A percentile compares a stretch with the other conserved stretches of the same genome.
Conservation (phyloP, 164 flowering plant genomes). For the Tetracentron sinense region DNA sequence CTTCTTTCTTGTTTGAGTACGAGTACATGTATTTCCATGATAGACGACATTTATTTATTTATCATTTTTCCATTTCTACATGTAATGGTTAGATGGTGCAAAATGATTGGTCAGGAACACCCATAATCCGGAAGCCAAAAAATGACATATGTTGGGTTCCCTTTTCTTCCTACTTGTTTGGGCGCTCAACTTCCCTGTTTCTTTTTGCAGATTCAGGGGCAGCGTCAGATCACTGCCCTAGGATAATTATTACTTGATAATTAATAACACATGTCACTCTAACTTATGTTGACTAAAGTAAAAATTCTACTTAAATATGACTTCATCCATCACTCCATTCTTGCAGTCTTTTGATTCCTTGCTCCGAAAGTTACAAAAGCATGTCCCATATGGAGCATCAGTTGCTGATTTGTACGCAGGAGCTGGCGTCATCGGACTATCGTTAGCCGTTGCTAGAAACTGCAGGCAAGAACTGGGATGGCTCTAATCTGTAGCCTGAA, state of each 20-base stretch:
- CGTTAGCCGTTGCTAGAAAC: conserved; percentile 72
- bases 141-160: background rate
- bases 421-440: conserved; percentile 92
- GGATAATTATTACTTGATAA: background rate
- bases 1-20: background rate
- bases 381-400: conserved; percentile 81
- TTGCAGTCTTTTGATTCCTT: conserved; percentile 90
- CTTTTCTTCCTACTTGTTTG: background rate
- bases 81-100: background rate
- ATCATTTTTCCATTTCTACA: too few species aligned
- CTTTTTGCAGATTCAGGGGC: background rate
- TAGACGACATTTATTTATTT: background rate
- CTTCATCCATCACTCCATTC: background rate
- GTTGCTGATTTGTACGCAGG: conserved; percentile 95
- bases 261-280: background rate
- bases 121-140: background rate
- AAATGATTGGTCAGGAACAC: background rate
- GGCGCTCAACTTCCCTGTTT: background rate
- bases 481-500: conserved; percentile 1
- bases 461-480: conserved; percentile 61
- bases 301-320: background rate
- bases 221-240: background rate
- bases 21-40: background rate
- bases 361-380: conserved; percentile 76
- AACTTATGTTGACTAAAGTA: background rate